A percentile compares a stretch with the other conserved stretches of the same genome.
Conservation (phyloP, 2,329 filamentous ascomycete genomes). For the Helicocarpus griseus region DNA sequence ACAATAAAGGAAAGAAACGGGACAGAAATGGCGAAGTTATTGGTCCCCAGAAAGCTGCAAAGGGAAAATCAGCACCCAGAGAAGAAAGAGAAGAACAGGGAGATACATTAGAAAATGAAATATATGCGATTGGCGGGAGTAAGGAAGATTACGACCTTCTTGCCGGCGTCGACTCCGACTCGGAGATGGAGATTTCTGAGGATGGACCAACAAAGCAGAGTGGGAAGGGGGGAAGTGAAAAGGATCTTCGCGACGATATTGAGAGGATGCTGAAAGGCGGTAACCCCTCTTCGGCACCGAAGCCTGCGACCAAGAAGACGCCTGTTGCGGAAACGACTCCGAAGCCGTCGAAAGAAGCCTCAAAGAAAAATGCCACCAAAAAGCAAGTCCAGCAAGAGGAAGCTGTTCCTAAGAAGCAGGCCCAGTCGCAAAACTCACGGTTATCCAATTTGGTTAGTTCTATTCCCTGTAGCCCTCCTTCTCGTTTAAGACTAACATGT, state of each 20-base stretch:
- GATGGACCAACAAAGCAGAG: slow-evolving; percentile 12
- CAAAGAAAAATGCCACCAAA: neutral
- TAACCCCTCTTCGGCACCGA: neutral
- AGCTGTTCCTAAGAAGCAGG: slow-evolving; percentile 8
- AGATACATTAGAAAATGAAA: slow-evolving; percentile 32
- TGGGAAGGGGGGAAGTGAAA: slow-evolving; percentile 10
- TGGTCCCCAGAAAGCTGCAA: slow-evolving; percentile 23
- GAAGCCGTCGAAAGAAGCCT: neutral
- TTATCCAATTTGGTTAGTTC: slow-evolving; percentile 23
- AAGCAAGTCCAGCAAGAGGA: slow-evolving; percentile 27
- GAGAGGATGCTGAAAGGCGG: slow-evolving; percentile 26
- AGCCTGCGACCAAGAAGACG: neutral
- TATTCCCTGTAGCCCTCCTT: neutral
- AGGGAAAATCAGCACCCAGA: slow-evolving; percentile 13
- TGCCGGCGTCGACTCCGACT: slow-evolving; percentile 35
- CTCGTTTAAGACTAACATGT: slow-evolving; percentile 15
- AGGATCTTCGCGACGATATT: slow-evolving; percentile 31
- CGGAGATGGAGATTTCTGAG: slow-evolving; percentile 33
- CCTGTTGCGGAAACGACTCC: neutral
- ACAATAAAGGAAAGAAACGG: slow-evolving; percentile 30
- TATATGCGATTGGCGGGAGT: slow-evolving; percentile 39
- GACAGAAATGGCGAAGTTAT: slow-evolving; percentile 39
- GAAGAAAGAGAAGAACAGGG: slow-evolving; percentile 15
- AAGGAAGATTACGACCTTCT: slow-evolving; percentile 40
- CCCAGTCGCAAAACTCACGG: neutral